Evolutionary conservation across 768 basidiomycete species (phyloP), one percentile per base, ranked within the genome.

Genomic region (Termitomyces sp.): DNA sequence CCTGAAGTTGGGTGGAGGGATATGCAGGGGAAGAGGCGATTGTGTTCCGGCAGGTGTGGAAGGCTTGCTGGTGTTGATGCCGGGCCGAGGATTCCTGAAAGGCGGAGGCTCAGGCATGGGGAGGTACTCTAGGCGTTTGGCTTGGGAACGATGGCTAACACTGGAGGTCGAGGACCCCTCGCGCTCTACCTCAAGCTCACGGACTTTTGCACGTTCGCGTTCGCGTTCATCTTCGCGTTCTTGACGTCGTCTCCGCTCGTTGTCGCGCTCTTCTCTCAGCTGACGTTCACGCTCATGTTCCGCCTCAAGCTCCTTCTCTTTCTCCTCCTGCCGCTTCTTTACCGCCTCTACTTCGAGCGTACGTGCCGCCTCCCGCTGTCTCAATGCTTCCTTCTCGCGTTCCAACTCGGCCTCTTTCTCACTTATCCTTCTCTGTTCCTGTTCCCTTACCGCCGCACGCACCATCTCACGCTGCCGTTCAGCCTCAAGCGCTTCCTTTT

Each of bases 301-400:
- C 0, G 61, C 47, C 60, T 66, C 54, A 33, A 65, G 38, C 57
- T 61, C 30, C 28, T 54, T 43, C 26, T 55, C 52, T 40, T 44
- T 54, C 56, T 54, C 53, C 47, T 56, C 28, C 20, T 61, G 54
- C 16, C 52, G 57, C 26, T 55, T 53, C 5, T 40, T 33, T 7
- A 54, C 26, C 12, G 6, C 28, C 8, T 61, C 60, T 26, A 50
- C 32, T 18, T 61, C 60, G 12, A 38, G 36, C 4, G 22, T 49
- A 22, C 54, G 58, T 14, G 48, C 51, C 4, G 18, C 52, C 24
- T 61, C 60, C 43, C 59, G 64, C 14, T 64, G 56, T 2, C 44
- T 56, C 13, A 69, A 63, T 35, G 57, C 59, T 47, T 68, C 64
- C 13, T 61, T 62, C 38, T 63, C 59, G 59, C 58, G 61, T 33